Conservation (phyloP, 768 basidiomycete species). For the Asterophora parasitica region DNA sequence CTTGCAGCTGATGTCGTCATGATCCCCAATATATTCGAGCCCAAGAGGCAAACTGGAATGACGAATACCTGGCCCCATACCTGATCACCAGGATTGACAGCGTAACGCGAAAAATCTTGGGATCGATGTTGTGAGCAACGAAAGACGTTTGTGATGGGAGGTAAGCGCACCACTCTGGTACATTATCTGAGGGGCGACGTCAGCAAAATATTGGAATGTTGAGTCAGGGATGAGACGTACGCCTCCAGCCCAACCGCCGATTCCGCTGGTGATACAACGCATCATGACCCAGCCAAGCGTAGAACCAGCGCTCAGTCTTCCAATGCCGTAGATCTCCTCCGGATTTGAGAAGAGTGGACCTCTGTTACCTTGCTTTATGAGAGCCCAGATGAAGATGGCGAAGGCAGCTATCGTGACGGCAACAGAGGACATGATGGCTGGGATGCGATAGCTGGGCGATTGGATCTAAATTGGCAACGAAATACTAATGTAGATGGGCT, state of each 20-base stretch:
- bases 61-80: conserved; percentile 27
- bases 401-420: conserved; percentile 24
- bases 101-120: conserved; percentile 29
- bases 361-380: conserved; percentile 25
- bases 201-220: not conserved
- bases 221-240: conserved; percentile 7
- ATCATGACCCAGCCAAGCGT: conserved; percentile 26
- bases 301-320: conserved; percentile 16
- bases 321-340: conserved; percentile 21
- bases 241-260: conserved; percentile 29
- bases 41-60: conserved; percentile 25
- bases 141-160: not conserved
- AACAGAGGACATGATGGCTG: conserved; percentile 22
- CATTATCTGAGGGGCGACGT: conserved; percentile 1
- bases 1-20: conserved; percentile 23
- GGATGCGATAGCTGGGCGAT: conserved; percentile 11
- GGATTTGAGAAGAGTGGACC: conserved; percentile 26
- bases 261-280: conserved; percentile 26
- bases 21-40: conserved; percentile 27
- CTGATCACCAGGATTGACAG: conserved; percentile 25
- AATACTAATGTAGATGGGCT: not conserved
- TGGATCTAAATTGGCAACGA: too few relatives aligned
- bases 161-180: conserved; percentile 5
- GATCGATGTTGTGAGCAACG: not conserved
- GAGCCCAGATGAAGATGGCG: conserved; percentile 24